A percentile compares a stretch with the other conserved stretches of the same genome.
Evolutionary conservation across 176 grass and related monocot species (phyloP).

Genomic region (Musa beccarii): DNA sequence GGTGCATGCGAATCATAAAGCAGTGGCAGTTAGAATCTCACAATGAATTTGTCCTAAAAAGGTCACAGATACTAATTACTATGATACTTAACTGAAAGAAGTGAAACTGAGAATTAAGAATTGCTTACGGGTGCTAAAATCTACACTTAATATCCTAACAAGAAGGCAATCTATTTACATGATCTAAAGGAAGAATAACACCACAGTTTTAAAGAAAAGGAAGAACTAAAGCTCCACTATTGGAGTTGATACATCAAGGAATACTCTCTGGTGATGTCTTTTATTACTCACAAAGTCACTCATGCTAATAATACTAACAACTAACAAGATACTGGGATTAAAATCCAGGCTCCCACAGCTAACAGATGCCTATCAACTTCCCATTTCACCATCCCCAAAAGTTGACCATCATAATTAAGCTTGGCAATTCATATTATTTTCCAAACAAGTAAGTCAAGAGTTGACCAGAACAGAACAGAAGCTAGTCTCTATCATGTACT

Average conservation of each 20-base stretch:
- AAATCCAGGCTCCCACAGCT: neutral
- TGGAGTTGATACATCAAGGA: too few species aligned
- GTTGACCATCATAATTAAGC: neutral
- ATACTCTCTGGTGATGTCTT: too few species aligned
- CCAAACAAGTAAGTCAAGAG: neutral
- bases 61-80: neutral
- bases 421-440: neutral
- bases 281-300: too few species aligned
- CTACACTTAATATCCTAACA: too few species aligned
- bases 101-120: neutral
- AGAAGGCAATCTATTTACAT: too few species aligned
- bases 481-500: neutral
- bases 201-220: too few species aligned
- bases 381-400: neutral
- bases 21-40: neutral
- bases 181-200: too few species aligned
- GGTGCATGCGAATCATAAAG: neutral
- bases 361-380: neutral
- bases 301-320: too few species aligned
- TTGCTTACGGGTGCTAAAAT: too few species aligned
- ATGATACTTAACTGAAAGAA: neutral
- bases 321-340: neutral
- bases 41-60: neutral
- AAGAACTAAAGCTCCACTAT: too few species aligned
- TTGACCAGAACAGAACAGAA: neutral